Percentiles rank a stretch among this genome's conserved stretches.
These are phyloP conservation scores for Talaromyces sp. DNA, from an alignment of 2,329 filamentous ascomycete species.

Conservation along the genomic window DNA sequence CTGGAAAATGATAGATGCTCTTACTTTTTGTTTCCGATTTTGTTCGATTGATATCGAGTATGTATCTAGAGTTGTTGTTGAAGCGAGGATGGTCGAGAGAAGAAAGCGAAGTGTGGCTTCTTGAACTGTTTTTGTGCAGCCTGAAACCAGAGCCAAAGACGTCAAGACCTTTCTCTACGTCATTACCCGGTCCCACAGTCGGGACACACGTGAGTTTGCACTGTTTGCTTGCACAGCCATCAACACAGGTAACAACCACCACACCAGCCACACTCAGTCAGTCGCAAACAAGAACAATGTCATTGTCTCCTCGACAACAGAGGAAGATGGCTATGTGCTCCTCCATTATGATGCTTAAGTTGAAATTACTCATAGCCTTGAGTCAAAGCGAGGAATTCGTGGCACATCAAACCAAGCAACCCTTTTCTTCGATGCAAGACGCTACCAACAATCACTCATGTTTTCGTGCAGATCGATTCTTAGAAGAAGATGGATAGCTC, in stretches of 20 bases:
- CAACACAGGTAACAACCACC: not conserved
- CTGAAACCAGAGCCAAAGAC: conserved; percentile 6
- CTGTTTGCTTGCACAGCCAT: conserved; percentile 3
- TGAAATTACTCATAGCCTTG: not conserved
- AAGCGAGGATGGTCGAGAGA: not conserved
- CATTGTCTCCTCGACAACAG: not conserved
- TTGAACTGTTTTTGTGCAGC: conserved; percentile 16
- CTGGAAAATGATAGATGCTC: not conserved
- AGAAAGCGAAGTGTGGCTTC: conserved; percentile 14
- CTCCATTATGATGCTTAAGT: not conserved
- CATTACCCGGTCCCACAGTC: conserved; percentile 5
- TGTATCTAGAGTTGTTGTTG: not conserved
- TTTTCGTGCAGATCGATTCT: not conserved
- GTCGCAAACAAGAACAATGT: not conserved
- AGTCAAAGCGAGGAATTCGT: not conserved
- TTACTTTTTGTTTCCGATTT: not conserved
- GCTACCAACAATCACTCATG: not conserved
- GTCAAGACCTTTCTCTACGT: conserved; percentile 13
- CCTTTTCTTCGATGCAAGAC: not conserved
- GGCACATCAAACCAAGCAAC: not conserved
- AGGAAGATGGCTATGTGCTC: not conserved
- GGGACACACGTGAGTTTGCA: conserved; percentile 16
- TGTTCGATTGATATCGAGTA: not conserved
- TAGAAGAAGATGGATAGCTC: not conserved
- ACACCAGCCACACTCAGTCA: not conserved